phyloP scores from a whole-genome alignment of 1,284 basidiomycete genomes.

The Uromyces viciae-fabae region DNA sequence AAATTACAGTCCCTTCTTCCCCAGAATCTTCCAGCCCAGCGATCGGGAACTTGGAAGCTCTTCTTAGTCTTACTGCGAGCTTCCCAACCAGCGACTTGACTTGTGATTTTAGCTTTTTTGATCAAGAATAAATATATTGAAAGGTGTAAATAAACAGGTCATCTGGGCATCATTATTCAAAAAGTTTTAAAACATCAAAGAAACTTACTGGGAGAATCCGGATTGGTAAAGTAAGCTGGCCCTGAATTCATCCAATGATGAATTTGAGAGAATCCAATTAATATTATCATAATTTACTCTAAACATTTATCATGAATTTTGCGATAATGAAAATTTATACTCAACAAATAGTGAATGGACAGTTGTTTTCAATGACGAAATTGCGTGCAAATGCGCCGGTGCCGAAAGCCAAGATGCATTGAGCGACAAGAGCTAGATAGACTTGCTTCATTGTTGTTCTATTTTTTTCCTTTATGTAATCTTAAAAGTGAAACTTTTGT shows the following conservation, averaged over 20 bases:
- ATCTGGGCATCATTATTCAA: background rate
- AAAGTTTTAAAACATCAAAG: background rate
- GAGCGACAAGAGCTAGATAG: background rate
- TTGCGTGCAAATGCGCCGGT: background rate
- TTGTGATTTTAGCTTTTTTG: slow-evolving; percentile 13
- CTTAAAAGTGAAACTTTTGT: too few relatives aligned
- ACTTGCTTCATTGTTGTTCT: background rate
- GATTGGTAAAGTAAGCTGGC: slow-evolving; percentile 42
- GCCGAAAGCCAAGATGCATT: background rate
- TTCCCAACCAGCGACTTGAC: slow-evolving; percentile 39
- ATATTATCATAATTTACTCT: background rate
- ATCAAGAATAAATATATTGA: background rate
- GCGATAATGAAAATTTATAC: background rate
- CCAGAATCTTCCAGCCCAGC: slow-evolving; percentile 47
- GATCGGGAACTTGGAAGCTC: slow-evolving; percentile 42
- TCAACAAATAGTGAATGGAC: slow-evolving; percentile 41
- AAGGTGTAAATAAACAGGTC: background rate
- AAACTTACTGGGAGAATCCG: slow-evolving; percentile 28
- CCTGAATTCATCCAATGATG: too few relatives aligned
- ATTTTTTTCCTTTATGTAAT: too few relatives aligned
- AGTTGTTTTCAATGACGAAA: slow-evolving; percentile 26
- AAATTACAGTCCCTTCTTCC: slow-evolving; percentile 47
- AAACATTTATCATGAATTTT: background rate
- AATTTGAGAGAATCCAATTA: too few relatives aligned
- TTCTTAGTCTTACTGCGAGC: background rate